Base-by-base conservation (phyloP, 2,329 filamentous ascomycete genomes). In the Emydomyces testavorans region DNA sequence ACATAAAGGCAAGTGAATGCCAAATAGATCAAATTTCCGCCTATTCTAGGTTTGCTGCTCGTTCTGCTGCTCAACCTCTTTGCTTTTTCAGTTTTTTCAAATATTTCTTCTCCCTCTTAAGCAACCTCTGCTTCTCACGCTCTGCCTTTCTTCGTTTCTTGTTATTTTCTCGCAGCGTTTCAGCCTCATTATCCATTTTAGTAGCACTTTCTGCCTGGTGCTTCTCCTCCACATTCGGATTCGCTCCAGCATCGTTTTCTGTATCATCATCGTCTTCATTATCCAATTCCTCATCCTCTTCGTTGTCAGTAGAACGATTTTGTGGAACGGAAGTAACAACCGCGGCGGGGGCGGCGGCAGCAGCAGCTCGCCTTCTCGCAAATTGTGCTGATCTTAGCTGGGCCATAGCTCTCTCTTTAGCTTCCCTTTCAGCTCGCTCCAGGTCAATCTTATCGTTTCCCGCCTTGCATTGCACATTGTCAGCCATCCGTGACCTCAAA, bases 371-470 rank as follows among this genome's bases (percentile, higher is more conserved):
- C 50, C 66, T 69, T 28, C 66, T 68, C 11, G 68, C 65, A 10
- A 71, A 41, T 46, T 69, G 58, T 10, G 65, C 62, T 21, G 72
- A 71, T 52, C 70, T 75, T 26, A 71, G 60, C 47, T 72, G 66
- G 11, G 73, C 71, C 29, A 65, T 66, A 7, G 72, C 71, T 50
- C 68, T 70, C 53, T 76, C 71, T 54, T 72, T 72, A 8, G 71
- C 69, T 56, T 71, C 61, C 53, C 67, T 62, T 55, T 75, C 69
- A 40, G 73, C 72, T 48, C 67, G 65, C 57, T 73, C 64, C 6
- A 72, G 53, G 50, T 77, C 72, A 53, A 71, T 65, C 58, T 73
- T 72, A 29, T 75, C 64, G 60, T 78, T 73, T 29, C 68, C 69
- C 47, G 67, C 60, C 68, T 71, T 40, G 13, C 23, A 18, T 43